phyloP scores from a whole-genome alignment of 441 rosid species.

The Populus hybrid region DNA sequence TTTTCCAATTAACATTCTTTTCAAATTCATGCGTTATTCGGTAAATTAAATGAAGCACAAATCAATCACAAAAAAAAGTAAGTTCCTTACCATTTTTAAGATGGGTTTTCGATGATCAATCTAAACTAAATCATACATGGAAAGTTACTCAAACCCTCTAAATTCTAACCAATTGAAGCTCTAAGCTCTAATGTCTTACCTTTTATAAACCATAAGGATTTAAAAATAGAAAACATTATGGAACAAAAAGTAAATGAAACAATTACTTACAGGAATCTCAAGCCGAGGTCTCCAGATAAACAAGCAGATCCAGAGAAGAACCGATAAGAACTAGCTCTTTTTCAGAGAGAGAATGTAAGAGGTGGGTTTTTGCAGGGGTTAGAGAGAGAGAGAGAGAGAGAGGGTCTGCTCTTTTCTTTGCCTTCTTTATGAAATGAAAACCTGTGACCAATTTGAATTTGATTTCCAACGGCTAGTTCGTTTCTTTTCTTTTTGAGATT shows the following conservation, averaged over 20 bases:
- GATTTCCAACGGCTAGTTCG: conserved; percentile 48
- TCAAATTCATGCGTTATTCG: not conserved
- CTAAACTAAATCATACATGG: not conserved
- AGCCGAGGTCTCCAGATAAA: not conserved
- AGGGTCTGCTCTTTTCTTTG: conserved; percentile 5
- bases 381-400: conserved; percentile 14
- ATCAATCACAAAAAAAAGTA: not conserved
- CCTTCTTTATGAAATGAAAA: conserved; percentile 23
- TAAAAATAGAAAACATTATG: no score
- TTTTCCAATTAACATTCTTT: no score
- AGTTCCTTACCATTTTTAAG: not conserved
- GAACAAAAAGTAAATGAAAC: not conserved
- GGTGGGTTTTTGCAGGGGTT: no score
- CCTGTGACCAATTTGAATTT: conserved; percentile 33
- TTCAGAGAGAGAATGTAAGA: conserved; percentile 1
- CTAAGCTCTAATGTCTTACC: not conserved
- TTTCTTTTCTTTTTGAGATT: conserved; percentile 5
- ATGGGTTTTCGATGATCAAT: not conserved
- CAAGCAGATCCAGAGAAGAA: conserved; percentile 2
- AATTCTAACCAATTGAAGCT: not conserved
- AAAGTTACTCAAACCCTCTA: no score
- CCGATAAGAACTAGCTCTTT: not conserved
- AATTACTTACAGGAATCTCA: conserved; percentile 18
- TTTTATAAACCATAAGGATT: not conserved
- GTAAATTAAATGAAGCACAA: not conserved